A percentile compares a stretch with the other conserved stretches of the same genome.
Evolutionary conservation across 78 protist species (phyloP).

Genomic region (Diacronema lutheri): DNA sequence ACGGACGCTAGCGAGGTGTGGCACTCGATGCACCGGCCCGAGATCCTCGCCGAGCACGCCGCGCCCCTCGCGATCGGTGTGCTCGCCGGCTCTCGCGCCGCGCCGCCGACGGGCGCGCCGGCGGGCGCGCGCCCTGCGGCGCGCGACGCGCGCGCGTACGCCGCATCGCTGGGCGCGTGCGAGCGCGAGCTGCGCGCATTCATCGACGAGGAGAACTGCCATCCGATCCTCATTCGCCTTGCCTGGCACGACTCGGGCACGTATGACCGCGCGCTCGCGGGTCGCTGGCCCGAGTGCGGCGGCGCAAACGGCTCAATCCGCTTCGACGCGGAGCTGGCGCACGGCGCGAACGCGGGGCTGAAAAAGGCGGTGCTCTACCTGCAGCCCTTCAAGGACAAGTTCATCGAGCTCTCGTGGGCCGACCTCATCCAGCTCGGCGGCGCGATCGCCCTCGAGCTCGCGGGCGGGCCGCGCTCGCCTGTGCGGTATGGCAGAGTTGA

Average conservation of each 20-base stretch:
- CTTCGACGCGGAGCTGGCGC: slow-evolving; percentile 5
- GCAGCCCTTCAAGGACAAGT: slow-evolving; percentile 23
- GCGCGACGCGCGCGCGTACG: too few relatives aligned
- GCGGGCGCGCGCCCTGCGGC: too few relatives aligned
- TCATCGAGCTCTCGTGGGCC: not conserved
- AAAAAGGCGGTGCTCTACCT: not conserved
- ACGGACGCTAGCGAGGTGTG: too few relatives aligned
- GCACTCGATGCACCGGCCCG: too few relatives aligned
- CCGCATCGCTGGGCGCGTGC: too few relatives aligned
- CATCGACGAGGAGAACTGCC: too few relatives aligned
- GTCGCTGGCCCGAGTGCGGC: not conserved
- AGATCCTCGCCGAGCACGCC: too few relatives aligned
- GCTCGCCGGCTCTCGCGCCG: too few relatives aligned
- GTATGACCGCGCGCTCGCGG: not conserved
- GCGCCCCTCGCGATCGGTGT: too few relatives aligned
- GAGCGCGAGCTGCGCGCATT: too few relatives aligned
- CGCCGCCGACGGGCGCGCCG: too few relatives aligned
- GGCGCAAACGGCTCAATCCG: slow-evolving; percentile 20
- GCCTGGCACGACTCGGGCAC: slow-evolving; percentile 42
- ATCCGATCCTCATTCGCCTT: not conserved
- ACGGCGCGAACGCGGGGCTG: slow-evolving; percentile 31
- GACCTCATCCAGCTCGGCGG: not conserved
- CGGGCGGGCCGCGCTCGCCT: not conserved
- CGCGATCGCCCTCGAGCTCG: slow-evolving; percentile 9
- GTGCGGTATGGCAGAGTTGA: slow-evolving; percentile 9